A percentile compares a stretch with the other conserved stretches of the same genome.
Conservation (phyloP, 345 rosid species). For the Lepidium sativum region DNA sequence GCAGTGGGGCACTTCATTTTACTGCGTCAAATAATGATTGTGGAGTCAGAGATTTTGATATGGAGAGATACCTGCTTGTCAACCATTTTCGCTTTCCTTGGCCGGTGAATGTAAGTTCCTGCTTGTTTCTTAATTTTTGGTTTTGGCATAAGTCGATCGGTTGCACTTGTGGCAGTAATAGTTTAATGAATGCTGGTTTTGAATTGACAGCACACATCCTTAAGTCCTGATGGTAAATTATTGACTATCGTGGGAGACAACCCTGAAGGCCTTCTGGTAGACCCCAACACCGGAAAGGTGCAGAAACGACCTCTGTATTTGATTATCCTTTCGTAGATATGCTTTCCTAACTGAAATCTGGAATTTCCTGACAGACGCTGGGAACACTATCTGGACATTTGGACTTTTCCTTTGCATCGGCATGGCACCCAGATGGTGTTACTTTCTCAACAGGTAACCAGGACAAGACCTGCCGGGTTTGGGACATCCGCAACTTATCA, state of each 20-base stretch:
- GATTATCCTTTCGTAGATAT: too few species aligned
- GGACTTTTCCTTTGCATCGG: constrained; percentile 79
- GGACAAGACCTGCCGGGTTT: constrained; percentile 79
- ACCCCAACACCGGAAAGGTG: constrained; percentile 66
- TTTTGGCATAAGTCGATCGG: background rate
- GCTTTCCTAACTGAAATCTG: background rate
- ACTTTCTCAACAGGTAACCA: constrained; percentile 80
- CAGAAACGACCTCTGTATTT: background rate
- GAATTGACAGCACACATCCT: constrained; percentile 42
- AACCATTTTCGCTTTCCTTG: constrained; percentile 54
- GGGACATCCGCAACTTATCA: constrained; percentile 65
- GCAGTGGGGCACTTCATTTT: constrained; percentile 70
- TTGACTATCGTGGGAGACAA: constrained; percentile 68
- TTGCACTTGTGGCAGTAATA: background rate
- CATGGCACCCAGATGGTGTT: constrained; percentile 75
- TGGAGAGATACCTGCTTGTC: constrained; percentile 64
- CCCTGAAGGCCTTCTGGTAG: constrained; percentile 58
- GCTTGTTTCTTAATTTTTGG: background rate
- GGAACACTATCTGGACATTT: constrained; percentile 47
- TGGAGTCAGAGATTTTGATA: constrained; percentile 77
- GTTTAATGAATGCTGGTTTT: background rate
- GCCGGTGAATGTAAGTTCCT: constrained; percentile 67
- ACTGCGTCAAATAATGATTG: constrained; percentile 77
- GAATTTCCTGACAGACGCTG: constrained; percentile 36
- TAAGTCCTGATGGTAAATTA: constrained; percentile 69